Percentiles rank a stretch among this genome's conserved stretches.
These are phyloP conservation scores for Angomonas ambiguus DNA, from an alignment of 208 protist species.

Conservation along the genomic window DNA sequence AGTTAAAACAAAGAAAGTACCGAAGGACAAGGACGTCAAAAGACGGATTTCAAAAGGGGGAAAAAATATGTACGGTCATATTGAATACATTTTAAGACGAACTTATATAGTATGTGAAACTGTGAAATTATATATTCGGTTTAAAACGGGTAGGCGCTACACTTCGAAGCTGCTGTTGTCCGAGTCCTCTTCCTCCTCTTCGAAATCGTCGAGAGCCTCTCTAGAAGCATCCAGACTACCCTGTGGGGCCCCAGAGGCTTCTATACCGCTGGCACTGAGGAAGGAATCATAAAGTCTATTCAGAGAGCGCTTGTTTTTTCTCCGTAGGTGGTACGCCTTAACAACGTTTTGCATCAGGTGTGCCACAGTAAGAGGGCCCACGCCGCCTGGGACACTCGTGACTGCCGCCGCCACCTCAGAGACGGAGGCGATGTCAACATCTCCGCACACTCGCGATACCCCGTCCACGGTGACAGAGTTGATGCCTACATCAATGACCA, in stretches of 20 bases:
- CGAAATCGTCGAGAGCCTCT: background rate
- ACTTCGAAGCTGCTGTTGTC: constrained; percentile 39
- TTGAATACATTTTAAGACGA: too few species aligned
- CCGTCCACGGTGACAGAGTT: constrained; percentile 31
- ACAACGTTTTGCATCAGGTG: constrained; percentile 89
- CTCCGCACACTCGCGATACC: constrained; percentile 45
- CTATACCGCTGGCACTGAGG: constrained; percentile 5
- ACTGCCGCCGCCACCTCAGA: constrained; percentile 61
- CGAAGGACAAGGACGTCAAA: too few species aligned
- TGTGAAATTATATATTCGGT: background rate
- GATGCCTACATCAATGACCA: constrained; percentile 97
- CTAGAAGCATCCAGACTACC: background rate
- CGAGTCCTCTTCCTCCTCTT: constrained; percentile 27
- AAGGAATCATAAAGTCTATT: constrained; percentile 49
- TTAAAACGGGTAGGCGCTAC: too few species aligned
- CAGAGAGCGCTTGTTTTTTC: constrained; percentile 27
- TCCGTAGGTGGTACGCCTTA: constrained; percentile 44
- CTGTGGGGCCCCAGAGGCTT: background rate
- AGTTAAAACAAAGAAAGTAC: background rate
- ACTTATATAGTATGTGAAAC: too few species aligned
- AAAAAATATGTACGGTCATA: too few species aligned
- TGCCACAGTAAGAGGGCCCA: constrained; percentile 96
- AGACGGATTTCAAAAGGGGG: constrained; percentile 11
- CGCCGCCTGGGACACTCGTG: constrained; percentile 95
- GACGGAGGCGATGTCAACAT: constrained; percentile 80